phyloP scores from a whole-genome alignment of 371 early-diverging fungal genomes.

The Rhizomucor pusillus region DNA sequence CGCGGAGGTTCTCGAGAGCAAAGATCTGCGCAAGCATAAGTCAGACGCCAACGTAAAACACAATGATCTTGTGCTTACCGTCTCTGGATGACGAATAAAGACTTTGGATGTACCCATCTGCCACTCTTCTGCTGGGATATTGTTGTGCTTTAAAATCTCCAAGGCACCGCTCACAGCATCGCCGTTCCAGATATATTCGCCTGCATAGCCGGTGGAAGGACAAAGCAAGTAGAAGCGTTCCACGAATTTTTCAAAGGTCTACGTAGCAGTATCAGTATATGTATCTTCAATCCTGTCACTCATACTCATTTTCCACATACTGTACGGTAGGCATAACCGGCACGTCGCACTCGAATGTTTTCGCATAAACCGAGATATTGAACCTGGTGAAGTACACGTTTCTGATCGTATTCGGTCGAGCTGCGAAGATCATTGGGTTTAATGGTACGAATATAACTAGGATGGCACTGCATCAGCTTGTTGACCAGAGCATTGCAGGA shows the following conservation, averaged over 20 bases:
- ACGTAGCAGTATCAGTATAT: not conserved
- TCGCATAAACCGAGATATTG: slow-evolving; percentile 95
- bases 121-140: slow-evolving; percentile 90
- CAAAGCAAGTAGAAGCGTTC: slow-evolving; percentile 75
- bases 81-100: slow-evolving; percentile 95
- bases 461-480: slow-evolving; percentile 92
- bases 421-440: slow-evolving; percentile 96
- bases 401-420: slow-evolving; percentile 85
- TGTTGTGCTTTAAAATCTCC: slow-evolving; percentile 82
- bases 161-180: slow-evolving; percentile 68
- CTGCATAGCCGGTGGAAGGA: slow-evolving; percentile 81
- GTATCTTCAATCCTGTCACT: not conserved
- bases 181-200: slow-evolving; percentile 85
- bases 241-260: slow-evolving; percentile 48
- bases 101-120: slow-evolving; percentile 92
- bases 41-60: not conserved
- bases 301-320: no score
- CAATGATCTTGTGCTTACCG: slow-evolving; percentile 42
- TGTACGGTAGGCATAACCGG: slow-evolving; percentile 90
- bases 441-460: slow-evolving; percentile 99
- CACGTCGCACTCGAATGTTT: slow-evolving; percentile 96
- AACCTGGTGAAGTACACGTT: slow-evolving; percentile 94
- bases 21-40: slow-evolving; percentile 56
- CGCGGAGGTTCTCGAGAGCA: slow-evolving; percentile 88
- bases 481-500: slow-evolving; percentile 78